These are phyloP conservation scores for Bjerkandera adusta DNA, from an alignment of 1,284 basidiomycete genomes.

Conservation along the genomic window DNA sequence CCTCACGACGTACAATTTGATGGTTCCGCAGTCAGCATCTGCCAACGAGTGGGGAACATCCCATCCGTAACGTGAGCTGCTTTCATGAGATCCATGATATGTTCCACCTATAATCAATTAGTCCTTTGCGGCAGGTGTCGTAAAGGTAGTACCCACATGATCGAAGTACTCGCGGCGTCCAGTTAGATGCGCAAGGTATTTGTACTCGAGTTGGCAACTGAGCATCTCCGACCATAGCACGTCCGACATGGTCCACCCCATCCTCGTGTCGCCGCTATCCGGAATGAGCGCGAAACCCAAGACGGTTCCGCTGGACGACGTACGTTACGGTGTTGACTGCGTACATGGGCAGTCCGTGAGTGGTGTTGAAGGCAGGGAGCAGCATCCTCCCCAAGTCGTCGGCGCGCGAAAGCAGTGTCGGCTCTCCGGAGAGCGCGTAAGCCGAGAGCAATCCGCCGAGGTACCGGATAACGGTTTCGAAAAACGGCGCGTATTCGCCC, in stretches of 20 bases:
- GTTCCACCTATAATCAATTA: not conserved
- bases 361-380: conserved; percentile 50
- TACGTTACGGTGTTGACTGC: conserved; percentile 43
- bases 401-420: conserved; percentile 46
- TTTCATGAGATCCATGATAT: conserved; percentile 42
- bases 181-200: conserved; percentile 62
- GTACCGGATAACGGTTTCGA: conserved; percentile 77
- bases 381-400: conserved; percentile 49
- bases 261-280: conserved; percentile 13
- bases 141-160: conserved; percentile 32
- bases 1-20: conserved; percentile 33
- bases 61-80: conserved; percentile 46
- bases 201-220: conserved; percentile 62
- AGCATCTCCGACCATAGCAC: conserved; percentile 43
- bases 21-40: conserved; percentile 40
- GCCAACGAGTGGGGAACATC: conserved; percentile 56
- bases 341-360: conserved; percentile 47
- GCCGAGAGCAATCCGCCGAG: conserved; percentile 72
- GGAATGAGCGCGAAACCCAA: not conserved
- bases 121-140: not conserved
- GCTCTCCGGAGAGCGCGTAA: conserved; percentile 63
- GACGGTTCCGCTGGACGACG: conserved; percentile 12
- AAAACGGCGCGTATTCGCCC: conserved; percentile 48
- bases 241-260: conserved; percentile 7
- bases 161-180: conserved; percentile 51